Base-by-base conservation (phyloP, 495 filamentous ascomycete genomes). In the Daldinia decipiens region DNA sequence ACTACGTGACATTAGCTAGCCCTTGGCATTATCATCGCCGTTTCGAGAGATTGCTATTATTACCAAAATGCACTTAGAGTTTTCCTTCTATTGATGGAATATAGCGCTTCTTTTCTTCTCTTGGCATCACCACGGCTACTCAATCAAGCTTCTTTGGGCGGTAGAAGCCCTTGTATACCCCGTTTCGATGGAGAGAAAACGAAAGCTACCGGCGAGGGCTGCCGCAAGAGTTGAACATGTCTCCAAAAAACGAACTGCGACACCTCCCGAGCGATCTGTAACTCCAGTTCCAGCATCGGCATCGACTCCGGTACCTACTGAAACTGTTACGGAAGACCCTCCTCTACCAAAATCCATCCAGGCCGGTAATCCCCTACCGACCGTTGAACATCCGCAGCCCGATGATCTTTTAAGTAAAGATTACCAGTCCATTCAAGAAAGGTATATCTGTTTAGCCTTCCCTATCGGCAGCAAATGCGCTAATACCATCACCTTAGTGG, bases 391-490 rank as follows among this genome's bases (percentile, higher is more conserved):
- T 43, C 86, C 89, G 29, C 95, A 98, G 76, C 81, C 87, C 6
- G 79, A 83, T 15, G 82, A 87, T 53, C 81, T 97, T 2, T 79
- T 90, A 1, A 74, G 76, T 34, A 88, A 85, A 64, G 91, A 94
- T 17, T 97, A 91, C 70, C 94, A 97, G 79, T 90, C 89, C 13
- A 87, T 97, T 21, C 85, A 88, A 50, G 93, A 97, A 79, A 97
- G 93, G 93, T 93, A 76, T 71, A 8, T 47, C 1, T 47, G 43
- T 12, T 24, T 24, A 47, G 43, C n/a, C 19, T 24, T 24, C 6
- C 11, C 57, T 17, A 8, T 8, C 15, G 12, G 19, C 7, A 39
- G 5, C 13, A 19, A 24, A 19, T 43, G 17, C 34, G 17, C 5
- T 52, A 34, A 21, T 59, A 50, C 47, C 71, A 47, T 73, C 53